Evolutionary conservation across 495 filamentous ascomycete genomes (phyloP).

Genomic region (Cenococcum geophilum): DNA sequence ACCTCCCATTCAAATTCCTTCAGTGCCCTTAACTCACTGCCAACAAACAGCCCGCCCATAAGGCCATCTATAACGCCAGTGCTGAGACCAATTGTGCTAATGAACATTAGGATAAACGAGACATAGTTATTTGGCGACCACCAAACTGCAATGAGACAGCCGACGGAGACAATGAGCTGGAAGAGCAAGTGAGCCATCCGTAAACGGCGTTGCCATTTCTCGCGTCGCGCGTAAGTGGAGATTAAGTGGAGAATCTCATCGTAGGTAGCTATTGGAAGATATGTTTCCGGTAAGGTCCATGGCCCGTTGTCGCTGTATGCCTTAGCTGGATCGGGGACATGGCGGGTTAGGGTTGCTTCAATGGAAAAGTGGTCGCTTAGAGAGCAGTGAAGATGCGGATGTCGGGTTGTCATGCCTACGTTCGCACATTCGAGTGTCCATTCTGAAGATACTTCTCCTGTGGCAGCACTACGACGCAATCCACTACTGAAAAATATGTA

Average conservation of each 20-base stretch:
- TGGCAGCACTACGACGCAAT: conserved; percentile 26
- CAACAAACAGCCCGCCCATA: conserved; percentile 79
- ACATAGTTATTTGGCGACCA: conserved; percentile 71
- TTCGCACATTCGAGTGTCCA: conserved; percentile 64
- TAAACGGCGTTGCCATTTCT: conserved; percentile 60
- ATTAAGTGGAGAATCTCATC: conserved; percentile 66
- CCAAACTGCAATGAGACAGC: conserved; percentile 76
- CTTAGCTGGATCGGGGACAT: conserved; percentile 1
- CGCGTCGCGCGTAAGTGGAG: conserved; percentile 57
- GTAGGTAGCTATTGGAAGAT: conserved; percentile 54
- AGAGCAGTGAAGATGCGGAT: conserved; percentile 74
- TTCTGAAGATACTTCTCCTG: conserved; percentile 29
- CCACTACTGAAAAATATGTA: conserved; percentile 70
- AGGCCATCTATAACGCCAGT: conserved; percentile 77
- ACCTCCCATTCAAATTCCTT: conserved; percentile 96
- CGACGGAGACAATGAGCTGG: conserved; percentile 59
- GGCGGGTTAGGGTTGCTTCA: conserved; percentile 52
- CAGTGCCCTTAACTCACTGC: conserved; percentile 73
- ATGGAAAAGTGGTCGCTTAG: conserved; percentile 92
- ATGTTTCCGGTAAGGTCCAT: conserved; percentile 12
- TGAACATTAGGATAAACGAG: conserved; percentile 70
- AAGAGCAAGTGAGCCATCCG: conserved; percentile 65
- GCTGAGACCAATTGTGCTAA: conserved; percentile 68
- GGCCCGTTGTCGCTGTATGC: neutral
- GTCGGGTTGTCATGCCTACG: conserved; percentile 76